Conservation (phyloP, 2,329 filamentous ascomycete species). For the Blastomyces percursus region DNA sequence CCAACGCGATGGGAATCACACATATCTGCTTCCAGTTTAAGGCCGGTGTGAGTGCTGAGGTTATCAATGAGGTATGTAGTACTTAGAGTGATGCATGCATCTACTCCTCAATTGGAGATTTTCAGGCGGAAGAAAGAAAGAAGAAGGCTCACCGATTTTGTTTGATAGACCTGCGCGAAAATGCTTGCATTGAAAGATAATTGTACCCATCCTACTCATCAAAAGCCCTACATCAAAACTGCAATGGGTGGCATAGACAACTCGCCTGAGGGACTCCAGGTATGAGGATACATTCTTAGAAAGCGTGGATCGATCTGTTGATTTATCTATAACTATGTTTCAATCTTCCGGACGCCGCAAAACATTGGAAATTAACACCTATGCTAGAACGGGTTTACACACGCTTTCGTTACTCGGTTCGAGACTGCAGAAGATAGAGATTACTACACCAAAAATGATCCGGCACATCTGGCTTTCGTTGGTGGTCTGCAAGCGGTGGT, state of each 20-base stretch:
- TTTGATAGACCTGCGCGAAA: slow-evolving; percentile 41
- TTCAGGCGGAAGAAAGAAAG: not conserved
- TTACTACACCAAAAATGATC: slow-evolving; percentile 58
- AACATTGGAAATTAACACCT: not conserved
- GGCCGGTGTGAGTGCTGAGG: slow-evolving; percentile 36
- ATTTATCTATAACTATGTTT: not conserved
- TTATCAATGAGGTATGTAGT: slow-evolving; percentile 45
- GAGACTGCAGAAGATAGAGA: slow-evolving; percentile 51
- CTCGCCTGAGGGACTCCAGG: slow-evolving; percentile 50
- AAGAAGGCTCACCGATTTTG: slow-evolving; percentile 3
- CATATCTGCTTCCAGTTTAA: slow-evolving; percentile 61
- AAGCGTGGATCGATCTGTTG: not conserved
- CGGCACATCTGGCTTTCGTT: slow-evolving; percentile 52
- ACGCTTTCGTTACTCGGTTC: slow-evolving; percentile 61
- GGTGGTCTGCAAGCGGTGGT: slow-evolving; percentile 27
- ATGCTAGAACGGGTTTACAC: slow-evolving; percentile 51
- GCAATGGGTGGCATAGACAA: slow-evolving; percentile 51
- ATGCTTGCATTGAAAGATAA: slow-evolving; percentile 48
- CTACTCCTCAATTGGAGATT: not conserved
- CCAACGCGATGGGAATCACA: slow-evolving; percentile 47
- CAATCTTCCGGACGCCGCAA: not conserved
- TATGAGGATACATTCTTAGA: slow-evolving; percentile 25
- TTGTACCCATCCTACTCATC: slow-evolving; percentile 49
- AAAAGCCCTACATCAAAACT: slow-evolving; percentile 50
- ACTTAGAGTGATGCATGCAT: no score